These are phyloP conservation scores for Cladosporium sp. DNA, from an alignment of 2,329 filamentous ascomycete species.

Conservation along the genomic window DNA sequence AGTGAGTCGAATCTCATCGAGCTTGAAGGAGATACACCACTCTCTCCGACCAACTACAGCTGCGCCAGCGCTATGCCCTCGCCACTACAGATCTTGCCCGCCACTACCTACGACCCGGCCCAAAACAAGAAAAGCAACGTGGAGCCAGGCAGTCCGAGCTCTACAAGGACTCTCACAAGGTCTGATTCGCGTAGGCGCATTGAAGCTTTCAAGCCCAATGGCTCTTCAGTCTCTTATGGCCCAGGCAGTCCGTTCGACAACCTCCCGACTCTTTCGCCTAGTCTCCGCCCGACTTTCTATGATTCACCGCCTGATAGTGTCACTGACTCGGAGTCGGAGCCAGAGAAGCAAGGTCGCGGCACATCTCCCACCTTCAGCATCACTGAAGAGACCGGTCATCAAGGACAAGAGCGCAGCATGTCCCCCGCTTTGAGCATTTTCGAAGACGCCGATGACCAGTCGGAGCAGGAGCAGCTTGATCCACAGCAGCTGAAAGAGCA, in stretches of 20 bases:
- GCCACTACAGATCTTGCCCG: constrained; percentile 23
- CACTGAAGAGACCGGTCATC: too few relatives aligned
- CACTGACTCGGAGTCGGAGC: too few relatives aligned
- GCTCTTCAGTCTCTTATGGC: neutral
- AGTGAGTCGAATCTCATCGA: constrained; percentile 13
- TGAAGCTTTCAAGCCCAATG: neutral
- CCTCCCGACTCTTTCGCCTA: neutral
- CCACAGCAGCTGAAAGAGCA: neutral
- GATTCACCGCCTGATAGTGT: neutral
- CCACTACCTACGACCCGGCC: constrained; percentile 18
- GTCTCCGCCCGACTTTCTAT: neutral
- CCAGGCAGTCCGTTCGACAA: neutral
- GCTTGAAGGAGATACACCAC: neutral
- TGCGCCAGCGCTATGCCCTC: constrained; percentile 27
- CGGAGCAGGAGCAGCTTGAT: neutral
- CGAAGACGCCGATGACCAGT: too few relatives aligned
- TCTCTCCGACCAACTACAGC: constrained; percentile 18
- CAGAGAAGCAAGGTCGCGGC: too few relatives aligned
- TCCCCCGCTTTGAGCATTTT: too few relatives aligned
- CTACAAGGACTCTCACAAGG: neutral
- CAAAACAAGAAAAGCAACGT: constrained; percentile 11
- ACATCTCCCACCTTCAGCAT: too few relatives aligned
- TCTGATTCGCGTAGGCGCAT: constrained; percentile 6
- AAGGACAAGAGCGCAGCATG: too few relatives aligned
- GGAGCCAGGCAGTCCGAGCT: neutral